These are phyloP conservation scores for Henckelia pumila DNA, from an alignment of 257 asterid species.

Conservation along the genomic window DNA sequence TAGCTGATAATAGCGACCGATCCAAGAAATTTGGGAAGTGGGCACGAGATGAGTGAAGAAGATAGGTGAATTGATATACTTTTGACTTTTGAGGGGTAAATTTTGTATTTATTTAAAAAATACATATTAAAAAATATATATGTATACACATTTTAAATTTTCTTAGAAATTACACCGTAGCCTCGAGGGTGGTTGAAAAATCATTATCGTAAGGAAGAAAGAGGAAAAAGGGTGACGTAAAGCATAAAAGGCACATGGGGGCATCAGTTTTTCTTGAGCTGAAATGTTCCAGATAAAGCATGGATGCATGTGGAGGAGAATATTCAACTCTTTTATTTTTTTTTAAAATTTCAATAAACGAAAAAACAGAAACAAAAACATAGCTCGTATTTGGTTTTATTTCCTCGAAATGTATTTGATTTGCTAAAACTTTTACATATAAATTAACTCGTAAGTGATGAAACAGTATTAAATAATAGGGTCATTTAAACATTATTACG, in stretches of 20 bases:
- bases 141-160: too few relatives aligned
- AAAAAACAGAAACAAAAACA: neutral
- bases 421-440: too few relatives aligned
- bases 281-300: neutral
- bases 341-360: too few relatives aligned
- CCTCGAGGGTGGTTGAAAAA: constrained; percentile 1
- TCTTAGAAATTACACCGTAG: too few relatives aligned
- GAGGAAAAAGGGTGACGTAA: neutral
- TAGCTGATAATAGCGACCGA: neutral
- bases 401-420: too few relatives aligned
- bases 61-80: neutral
- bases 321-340: neutral
- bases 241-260: neutral
- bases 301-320: neutral
- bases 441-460: too few relatives aligned
- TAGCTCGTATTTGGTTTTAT: too few relatives aligned
- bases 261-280: neutral
- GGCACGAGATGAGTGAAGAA: neutral
- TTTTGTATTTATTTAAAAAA: neutral
- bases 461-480: too few relatives aligned
- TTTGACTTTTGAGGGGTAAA: neutral
- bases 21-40: neutral
- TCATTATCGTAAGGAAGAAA: neutral
- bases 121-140: too few relatives aligned
- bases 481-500: too few relatives aligned